These are phyloP conservation scores for Cystobasidium slooffiae DNA, from an alignment of 1,284 basidiomycete species.

Conservation along the genomic window DNA sequence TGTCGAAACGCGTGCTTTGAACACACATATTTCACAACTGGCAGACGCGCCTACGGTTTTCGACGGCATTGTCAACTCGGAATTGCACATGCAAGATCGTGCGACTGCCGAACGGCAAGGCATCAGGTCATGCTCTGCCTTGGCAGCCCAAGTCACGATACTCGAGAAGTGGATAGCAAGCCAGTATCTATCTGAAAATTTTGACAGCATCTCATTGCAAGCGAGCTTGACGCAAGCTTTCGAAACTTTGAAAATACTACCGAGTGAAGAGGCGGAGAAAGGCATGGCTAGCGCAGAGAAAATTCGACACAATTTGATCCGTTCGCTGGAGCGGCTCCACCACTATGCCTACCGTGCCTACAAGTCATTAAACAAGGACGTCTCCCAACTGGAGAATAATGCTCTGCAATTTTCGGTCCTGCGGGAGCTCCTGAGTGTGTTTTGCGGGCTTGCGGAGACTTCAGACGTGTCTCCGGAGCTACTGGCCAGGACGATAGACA, in stretches of 20 bases:
- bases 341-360: slow-evolving; percentile 5
- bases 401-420: not conserved
- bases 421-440: not conserved
- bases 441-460: not conserved
- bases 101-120: slow-evolving; percentile 14
- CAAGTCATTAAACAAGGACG: not conserved
- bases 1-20: not conserved
- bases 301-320: not conserved
- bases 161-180: slow-evolving; percentile 33
- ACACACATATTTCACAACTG: not conserved
- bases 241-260: too few species aligned
- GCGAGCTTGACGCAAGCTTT: not conserved
- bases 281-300: not conserved
- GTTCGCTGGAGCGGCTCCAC: slow-evolving; percentile 9
- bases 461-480: not conserved
- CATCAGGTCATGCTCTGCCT: not conserved
- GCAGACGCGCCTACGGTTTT: not conserved
- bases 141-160: slow-evolving; percentile 1
- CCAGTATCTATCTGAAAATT: not conserved
- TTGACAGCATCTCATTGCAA: not conserved
- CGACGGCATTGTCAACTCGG: not conserved
- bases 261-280: not conserved
- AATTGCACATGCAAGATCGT: not conserved
- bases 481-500: slow-evolving; percentile 2
- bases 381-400: not conserved